Evolutionary conservation across 176 grass and related monocot genomes (phyloP).

Genomic region (Lolium multiflorum): DNA sequence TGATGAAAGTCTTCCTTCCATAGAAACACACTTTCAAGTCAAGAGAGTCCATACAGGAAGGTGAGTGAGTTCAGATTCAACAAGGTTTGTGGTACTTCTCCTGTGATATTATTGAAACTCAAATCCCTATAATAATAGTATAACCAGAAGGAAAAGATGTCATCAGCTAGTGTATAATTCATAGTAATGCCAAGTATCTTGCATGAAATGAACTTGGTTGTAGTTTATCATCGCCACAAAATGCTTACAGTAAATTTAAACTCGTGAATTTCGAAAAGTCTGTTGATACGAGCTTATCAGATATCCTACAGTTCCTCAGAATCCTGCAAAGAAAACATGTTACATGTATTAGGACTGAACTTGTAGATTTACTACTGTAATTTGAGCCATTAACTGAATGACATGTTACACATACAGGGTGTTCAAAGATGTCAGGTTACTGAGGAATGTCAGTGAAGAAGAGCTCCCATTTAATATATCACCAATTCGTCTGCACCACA

Average conservation of each 20-base stretch:
- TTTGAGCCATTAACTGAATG: slow-evolving; percentile 1
- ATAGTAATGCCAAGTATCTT: slow-evolving; percentile 5
- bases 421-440: slow-evolving; percentile 68
- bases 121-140: slow-evolving; percentile 59
- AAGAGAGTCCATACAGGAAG: slow-evolving; percentile 56
- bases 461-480: slow-evolving; percentile 81
- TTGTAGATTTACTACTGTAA: neutral
- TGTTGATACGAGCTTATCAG: slow-evolving; percentile 63
- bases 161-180: slow-evolving; percentile 29
- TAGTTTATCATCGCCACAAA: slow-evolving; percentile 20
- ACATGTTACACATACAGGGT: slow-evolving; percentile 52
- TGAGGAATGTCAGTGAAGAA: slow-evolving; percentile 71
- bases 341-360: neutral
- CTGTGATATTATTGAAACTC: slow-evolving; percentile 95
- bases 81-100: slow-evolving; percentile 70
- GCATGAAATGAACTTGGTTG: neutral
- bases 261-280: slow-evolving; percentile 58
- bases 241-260: slow-evolving; percentile 57
- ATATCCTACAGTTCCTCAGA: slow-evolving; percentile 85
- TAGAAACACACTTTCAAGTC: neutral
- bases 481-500: slow-evolving; percentile 61
- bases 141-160: neutral
- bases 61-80: slow-evolving; percentile 57
- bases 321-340: slow-evolving; percentile 60
- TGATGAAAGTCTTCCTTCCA: slow-evolving; percentile 43